Evolutionary conservation across 495 filamentous ascomycete genomes (phyloP).

Genomic region (Choiromyces venosus): DNA sequence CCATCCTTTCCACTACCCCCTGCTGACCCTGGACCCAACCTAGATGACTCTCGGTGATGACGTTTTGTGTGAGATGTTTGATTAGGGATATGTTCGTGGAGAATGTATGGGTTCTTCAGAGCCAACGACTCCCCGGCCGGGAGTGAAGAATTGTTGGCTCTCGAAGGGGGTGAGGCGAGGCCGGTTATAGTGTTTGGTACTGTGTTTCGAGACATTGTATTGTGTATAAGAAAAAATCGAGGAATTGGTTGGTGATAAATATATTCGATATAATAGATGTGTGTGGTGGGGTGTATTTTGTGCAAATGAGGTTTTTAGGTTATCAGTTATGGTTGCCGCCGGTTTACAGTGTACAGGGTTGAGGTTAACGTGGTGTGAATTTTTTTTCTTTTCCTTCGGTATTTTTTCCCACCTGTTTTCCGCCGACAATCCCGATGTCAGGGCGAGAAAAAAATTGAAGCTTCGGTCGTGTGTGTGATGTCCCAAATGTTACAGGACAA

Average conservation of each 20-base stretch:
- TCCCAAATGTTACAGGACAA: conserved; percentile 32
- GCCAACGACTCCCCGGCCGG: conserved; percentile 18
- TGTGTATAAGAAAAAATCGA: conserved; percentile 1
- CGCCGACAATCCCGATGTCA: conserved; percentile 20
- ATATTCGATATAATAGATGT: conserved; percentile 19
- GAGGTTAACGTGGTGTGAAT: conserved; percentile 17
- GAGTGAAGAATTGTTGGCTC: conserved; percentile 13
- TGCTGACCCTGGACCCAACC: conserved; percentile 20
- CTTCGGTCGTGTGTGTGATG: conserved; percentile 39
- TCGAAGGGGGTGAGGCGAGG: conserved; percentile 17
- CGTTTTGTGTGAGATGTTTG: conserved; percentile 33
- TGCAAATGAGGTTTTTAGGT: neutral
- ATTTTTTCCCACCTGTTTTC: neutral
- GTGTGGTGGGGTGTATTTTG: conserved; percentile 10
- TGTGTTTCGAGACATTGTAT: conserved; percentile 31
- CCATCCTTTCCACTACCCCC: conserved; percentile 29
- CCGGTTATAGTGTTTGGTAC: conserved; percentile 28
- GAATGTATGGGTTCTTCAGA: conserved; percentile 29
- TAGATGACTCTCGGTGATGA: conserved; percentile 28
- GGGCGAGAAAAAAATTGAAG: conserved; percentile 26
- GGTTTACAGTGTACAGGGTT: neutral
- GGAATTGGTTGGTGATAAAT: conserved; percentile 10
- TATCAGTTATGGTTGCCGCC: conserved; percentile 10
- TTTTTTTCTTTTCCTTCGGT: conserved; percentile 19
- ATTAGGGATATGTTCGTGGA: conserved; percentile 28